A percentile compares a stretch with the other conserved stretches of the same genome.
phyloP scores from a whole-genome alignment of 768 basidiomycete species.

The Hirschioporus abietinus region DNA sequence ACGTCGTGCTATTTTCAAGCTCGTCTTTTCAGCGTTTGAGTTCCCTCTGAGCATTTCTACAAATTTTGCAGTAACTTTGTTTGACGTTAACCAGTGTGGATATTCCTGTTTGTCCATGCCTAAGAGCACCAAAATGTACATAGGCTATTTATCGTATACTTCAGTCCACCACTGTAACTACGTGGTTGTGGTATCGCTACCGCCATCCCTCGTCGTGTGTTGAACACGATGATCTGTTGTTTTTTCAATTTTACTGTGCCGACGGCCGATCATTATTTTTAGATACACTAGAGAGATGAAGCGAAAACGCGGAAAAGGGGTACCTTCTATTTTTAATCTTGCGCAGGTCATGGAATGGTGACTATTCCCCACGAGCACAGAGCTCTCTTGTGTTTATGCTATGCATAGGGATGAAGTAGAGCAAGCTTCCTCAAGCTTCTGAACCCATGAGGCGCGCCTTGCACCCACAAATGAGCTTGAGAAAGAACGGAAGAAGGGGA shows the following conservation, averaged over 20 bases:
- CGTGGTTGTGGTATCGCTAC: too few relatives aligned
- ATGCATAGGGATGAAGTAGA: background rate
- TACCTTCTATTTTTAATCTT: background rate
- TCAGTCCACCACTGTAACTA: background rate
- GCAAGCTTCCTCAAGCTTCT: background rate
- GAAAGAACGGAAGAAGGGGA: background rate
- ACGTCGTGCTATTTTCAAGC: too few relatives aligned
- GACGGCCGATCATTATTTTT: background rate
- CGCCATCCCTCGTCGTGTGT: background rate
- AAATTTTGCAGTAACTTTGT: background rate
- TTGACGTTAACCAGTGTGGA: slow-evolving; percentile 1
- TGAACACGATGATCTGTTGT: background rate
- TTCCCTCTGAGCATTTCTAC: slow-evolving; percentile 2
- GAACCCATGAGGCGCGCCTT: background rate
- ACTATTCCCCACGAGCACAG: background rate
- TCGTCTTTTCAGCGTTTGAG: too few relatives aligned
- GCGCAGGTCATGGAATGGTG: background rate
- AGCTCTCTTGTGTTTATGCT: background rate
- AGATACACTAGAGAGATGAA: background rate
- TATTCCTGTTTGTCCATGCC: slow-evolving; percentile 1
- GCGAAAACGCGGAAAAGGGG: background rate
- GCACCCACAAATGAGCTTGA: background rate
- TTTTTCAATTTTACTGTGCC: background rate
- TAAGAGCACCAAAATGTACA: slow-evolving; percentile 1
- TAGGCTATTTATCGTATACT: slow-evolving; percentile 1